A percentile compares a stretch with the other conserved stretches of the same genome.
phyloP scores from a whole-genome alignment of 306 rosid species.

The Rosa multiflora region DNA sequence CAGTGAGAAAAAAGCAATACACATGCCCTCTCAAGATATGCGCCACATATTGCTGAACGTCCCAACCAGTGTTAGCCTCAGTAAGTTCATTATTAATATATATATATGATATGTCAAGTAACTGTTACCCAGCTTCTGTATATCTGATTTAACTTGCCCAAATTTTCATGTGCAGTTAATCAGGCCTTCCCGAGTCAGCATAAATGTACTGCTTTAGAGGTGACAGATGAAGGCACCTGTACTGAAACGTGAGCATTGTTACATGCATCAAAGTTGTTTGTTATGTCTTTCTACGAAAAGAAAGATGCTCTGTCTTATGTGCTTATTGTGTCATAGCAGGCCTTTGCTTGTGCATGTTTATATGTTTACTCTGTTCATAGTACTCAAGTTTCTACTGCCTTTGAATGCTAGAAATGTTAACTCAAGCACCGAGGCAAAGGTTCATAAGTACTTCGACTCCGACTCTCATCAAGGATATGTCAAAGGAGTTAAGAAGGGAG shows the following conservation, averaged over 20 bases:
- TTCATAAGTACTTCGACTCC: conserved; percentile 29
- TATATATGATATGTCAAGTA: background rate
- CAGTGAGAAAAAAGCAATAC: conserved; percentile 44
- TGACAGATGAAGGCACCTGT: conserved; percentile 22
- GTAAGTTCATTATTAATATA: conserved; percentile 28
- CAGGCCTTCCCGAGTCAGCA: conserved; percentile 24
- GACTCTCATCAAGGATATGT: conserved; percentile 37
- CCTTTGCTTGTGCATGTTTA: background rate
- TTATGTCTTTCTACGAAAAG: background rate
- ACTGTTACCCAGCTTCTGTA: background rate
- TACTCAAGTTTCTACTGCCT: conserved; percentile 17
- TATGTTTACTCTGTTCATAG: background rate
- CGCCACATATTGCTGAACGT: conserved; percentile 33
- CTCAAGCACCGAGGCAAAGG: conserved; percentile 23
- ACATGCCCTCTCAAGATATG: conserved; percentile 43
- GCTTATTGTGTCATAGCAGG: background rate
- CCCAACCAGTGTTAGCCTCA: conserved; percentile 28
- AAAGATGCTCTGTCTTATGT: background rate
- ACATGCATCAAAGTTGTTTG: background rate
- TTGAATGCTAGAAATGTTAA: conserved; percentile 15
- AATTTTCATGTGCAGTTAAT: conserved; percentile 25
- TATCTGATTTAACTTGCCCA: background rate
- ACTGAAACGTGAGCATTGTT: conserved; percentile 24
- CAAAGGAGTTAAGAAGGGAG: conserved; percentile 33
- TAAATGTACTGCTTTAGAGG: conserved; percentile 3